Conservation (phyloP, 176 grass and related monocot species). For the Aechmea fasciata region DNA sequence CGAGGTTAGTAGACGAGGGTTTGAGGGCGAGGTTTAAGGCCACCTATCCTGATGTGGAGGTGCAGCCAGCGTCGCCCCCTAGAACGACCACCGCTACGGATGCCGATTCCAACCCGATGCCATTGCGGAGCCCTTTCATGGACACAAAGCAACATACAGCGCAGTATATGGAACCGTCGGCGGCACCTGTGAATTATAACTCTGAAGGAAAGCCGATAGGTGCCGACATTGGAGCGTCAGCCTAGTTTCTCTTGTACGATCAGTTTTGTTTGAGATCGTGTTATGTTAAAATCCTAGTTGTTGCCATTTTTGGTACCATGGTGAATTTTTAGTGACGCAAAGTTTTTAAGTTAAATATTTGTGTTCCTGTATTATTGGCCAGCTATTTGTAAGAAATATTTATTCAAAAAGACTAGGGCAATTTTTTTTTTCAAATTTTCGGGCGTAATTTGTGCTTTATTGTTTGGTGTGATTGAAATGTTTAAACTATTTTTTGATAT, state of each 20-base stretch:
- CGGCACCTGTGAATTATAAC: neutral
- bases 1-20: slow-evolving; percentile 90
- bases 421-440: too few relatives aligned
- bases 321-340: too few relatives aligned
- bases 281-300: neutral
- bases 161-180: slow-evolving; percentile 19
- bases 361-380: too few relatives aligned
- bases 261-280: neutral
- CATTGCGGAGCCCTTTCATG: slow-evolving; percentile 25
- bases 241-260: slow-evolving; percentile 14
- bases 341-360: too few relatives aligned
- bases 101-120: slow-evolving; percentile 29
- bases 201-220: slow-evolving; percentile 5
- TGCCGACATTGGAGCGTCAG: slow-evolving; percentile 33
- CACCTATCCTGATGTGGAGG: slow-evolving; percentile 87
- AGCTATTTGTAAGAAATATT: too few relatives aligned
- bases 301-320: neutral
- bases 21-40: slow-evolving; percentile 94
- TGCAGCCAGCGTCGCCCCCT: slow-evolving; percentile 74
- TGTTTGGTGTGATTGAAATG: too few relatives aligned
- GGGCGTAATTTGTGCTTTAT: too few relatives aligned
- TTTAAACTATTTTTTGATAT: too few relatives aligned
- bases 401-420: too few relatives aligned
- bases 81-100: slow-evolving; percentile 48
- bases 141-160: slow-evolving; percentile 8